Conservation (phyloP, 1,284 basidiomycete genomes). For the Cutaneotrichosporon cyanovorans region DNA sequence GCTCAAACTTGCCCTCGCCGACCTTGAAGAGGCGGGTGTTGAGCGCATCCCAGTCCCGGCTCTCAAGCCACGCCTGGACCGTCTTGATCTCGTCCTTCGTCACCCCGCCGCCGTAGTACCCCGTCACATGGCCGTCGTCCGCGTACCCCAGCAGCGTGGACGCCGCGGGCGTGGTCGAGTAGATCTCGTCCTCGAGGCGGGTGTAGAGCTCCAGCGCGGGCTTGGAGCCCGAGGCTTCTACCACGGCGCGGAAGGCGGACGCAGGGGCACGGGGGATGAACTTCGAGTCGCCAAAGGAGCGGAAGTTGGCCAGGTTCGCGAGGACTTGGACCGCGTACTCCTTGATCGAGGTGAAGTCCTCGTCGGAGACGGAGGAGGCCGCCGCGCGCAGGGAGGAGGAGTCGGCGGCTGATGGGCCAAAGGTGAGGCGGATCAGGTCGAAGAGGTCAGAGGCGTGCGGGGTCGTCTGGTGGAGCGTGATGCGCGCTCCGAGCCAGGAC, state of each 20-base stretch:
- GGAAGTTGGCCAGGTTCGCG: conserved; percentile 18
- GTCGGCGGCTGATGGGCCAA: conserved; percentile 10
- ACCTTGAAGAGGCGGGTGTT: conserved; percentile 19
- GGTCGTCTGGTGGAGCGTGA: conserved; percentile 17
- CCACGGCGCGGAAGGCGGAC: conserved; percentile 7
- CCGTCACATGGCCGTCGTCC: conserved; percentile 15
- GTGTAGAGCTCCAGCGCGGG: conserved; percentile 9
- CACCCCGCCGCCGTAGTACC: conserved; percentile 13
- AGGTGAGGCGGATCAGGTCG: conserved; percentile 11
- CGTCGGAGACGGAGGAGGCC: conserved; percentile 5
- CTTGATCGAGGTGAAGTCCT: conserved; percentile 7
- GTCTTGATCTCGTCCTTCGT: conserved; percentile 18
- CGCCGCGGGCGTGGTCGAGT: conserved; percentile 5
- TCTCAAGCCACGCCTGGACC: conserved; percentile 11
- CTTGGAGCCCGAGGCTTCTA: conserved; percentile 2
- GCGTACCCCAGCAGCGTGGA: conserved; percentile 17
- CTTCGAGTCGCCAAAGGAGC: conserved; percentile 18
- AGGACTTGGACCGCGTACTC: conserved; percentile 16
- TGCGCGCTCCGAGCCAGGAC: conserved; percentile 15
- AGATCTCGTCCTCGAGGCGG: conserved; percentile 13
- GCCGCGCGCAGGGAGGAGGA: conserved; percentile 2
- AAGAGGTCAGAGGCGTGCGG: conserved; percentile 11
- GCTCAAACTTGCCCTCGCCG: conserved; percentile 13
- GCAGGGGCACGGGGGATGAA: conserved; percentile 13
- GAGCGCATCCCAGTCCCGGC: conserved; percentile 9